Percentiles rank a stretch among this genome's conserved stretches.
These are phyloP conservation scores for Fonsecaea pugnacius DNA, from an alignment of 2,329 filamentous ascomycete genomes.

Conservation along the genomic window DNA sequence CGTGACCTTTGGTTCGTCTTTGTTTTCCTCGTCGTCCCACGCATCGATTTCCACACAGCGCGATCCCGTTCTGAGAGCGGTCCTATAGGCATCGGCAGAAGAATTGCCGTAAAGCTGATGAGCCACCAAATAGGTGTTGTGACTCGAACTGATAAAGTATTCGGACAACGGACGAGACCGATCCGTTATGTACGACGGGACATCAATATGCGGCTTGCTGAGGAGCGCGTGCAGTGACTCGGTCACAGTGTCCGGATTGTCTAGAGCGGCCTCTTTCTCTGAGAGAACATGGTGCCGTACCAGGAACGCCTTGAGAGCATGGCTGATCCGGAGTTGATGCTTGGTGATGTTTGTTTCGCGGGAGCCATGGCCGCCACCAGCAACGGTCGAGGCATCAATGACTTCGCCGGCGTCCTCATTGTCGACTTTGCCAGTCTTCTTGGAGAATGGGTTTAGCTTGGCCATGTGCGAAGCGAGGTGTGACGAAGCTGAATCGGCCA, in stretches of 20 bases:
- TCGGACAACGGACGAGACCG: slow-evolving; percentile 35
- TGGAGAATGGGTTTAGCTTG: slow-evolving; percentile 33
- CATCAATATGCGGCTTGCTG: slow-evolving; percentile 33
- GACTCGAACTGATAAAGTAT: slow-evolving; percentile 38
- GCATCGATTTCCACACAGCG: slow-evolving; percentile 38
- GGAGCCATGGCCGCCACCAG: slow-evolving; percentile 33
- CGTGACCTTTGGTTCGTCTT: slow-evolving; percentile 37
- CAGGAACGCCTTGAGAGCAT: slow-evolving; percentile 32
- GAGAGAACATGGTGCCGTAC: slow-evolving; percentile 32
- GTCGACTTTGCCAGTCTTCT: slow-evolving; percentile 27
- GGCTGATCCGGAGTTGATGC: slow-evolving; percentile 33
- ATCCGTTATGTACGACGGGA: slow-evolving; percentile 32
- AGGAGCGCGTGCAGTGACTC: slow-evolving; percentile 27
- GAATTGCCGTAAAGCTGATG: slow-evolving; percentile 36
- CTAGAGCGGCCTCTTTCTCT: slow-evolving; percentile 28
- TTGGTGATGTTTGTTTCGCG: slow-evolving; percentile 30
- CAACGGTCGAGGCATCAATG: slow-evolving; percentile 32
- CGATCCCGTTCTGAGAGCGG: slow-evolving; percentile 31
- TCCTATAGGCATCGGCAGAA: slow-evolving; percentile 33
- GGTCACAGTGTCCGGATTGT: slow-evolving; percentile 23
- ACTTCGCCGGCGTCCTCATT: slow-evolving; percentile 35
- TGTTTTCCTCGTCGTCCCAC: slow-evolving; percentile 34
- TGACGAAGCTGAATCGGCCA: slow-evolving; percentile 3
- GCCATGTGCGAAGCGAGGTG: slow-evolving; percentile 28
- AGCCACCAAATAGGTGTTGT: slow-evolving; percentile 37